These are phyloP conservation scores for Alternaria hordeiaustralica DNA, from an alignment of 2,329 filamentous ascomycete genomes.

Conservation along the genomic window DNA sequence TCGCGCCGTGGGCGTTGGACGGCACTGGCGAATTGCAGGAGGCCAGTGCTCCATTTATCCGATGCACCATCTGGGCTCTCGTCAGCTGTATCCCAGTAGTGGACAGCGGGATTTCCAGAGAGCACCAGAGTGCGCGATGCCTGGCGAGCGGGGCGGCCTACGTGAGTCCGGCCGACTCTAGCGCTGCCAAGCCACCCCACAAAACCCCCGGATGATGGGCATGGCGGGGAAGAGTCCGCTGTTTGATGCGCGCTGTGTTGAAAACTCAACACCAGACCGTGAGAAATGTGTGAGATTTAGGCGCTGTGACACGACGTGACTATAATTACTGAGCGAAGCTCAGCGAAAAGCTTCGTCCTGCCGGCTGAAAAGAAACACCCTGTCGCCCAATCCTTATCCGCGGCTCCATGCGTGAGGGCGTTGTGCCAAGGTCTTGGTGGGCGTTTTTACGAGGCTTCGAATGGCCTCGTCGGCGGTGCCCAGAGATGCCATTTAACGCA, in stretches of 20 bases:
- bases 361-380: conserved; percentile 19
- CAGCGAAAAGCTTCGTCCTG: conserved; percentile 36
- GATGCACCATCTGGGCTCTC: conserved; percentile 24
- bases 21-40: conserved; percentile 32
- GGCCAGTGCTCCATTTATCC: conserved; percentile 41
- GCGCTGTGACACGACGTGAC: not conserved
- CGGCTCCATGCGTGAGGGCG: conserved; percentile 22
- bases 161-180: conserved; percentile 1
- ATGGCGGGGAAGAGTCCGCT: conserved; percentile 5
- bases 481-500: conserved; percentile 31
- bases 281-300: not conserved
- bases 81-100: conserved; percentile 24
- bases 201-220: conserved; percentile 3
- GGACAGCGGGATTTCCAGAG: conserved; percentile 12
- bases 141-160: conserved; percentile 8
- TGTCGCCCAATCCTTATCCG: conserved; percentile 30
- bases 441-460: conserved; percentile 34
- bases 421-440: conserved; percentile 48
- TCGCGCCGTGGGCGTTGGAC: conserved; percentile 5
- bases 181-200: conserved; percentile 20
- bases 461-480: conserved; percentile 33
- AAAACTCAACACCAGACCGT: not conserved
- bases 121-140: not conserved
- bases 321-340: conserved; percentile 8
- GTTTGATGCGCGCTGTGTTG: not conserved